Percentiles rank a stretch among this genome's conserved stretches.
phyloP scores from a whole-genome alignment of 495 filamentous ascomycete species.

The Trypethelium eluteriae region DNA sequence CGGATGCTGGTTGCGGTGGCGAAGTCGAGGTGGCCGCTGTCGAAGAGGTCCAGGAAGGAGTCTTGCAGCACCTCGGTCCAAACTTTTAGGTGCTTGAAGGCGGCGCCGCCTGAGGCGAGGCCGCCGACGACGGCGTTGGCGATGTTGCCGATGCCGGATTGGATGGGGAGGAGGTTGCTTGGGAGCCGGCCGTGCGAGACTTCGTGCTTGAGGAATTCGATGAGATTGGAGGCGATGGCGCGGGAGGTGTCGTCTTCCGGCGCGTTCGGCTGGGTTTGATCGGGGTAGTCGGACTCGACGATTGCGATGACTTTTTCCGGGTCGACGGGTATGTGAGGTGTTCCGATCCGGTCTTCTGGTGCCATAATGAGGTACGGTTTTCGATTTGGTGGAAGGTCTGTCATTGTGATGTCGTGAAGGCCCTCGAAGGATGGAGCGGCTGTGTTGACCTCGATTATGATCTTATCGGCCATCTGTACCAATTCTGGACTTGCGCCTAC shows the following conservation, averaged over 20 bases:
- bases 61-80: conserved; percentile 95
- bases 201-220: conserved; percentile 81
- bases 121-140: conserved; percentile 89
- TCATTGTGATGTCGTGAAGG: conserved; percentile 85
- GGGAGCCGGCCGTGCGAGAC: conserved; percentile 71
- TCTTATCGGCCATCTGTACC: conserved; percentile 50
- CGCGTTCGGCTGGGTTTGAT: conserved; percentile 69
- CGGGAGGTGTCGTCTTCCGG: conserved; percentile 66
- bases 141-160: conserved; percentile 90
- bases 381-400: conserved; percentile 66
- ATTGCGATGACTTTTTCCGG: conserved; percentile 81
- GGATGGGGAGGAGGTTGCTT: conserved; percentile 69
- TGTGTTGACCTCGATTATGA: conserved; percentile 93
- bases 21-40: conserved; percentile 82
- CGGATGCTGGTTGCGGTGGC: conserved; percentile 86
- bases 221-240: conserved; percentile 70
- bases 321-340: conserved; percentile 76
- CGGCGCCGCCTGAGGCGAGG: conserved; percentile 57
- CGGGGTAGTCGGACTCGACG: conserved; percentile 75
- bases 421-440: conserved; percentile 77
- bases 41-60: conserved; percentile 89
- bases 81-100: conserved; percentile 81
- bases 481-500: conserved; percentile 83
- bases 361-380: conserved; percentile 85
- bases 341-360: conserved; percentile 73